Evolutionary conservation across 2,329 filamentous ascomycete genomes (phyloP), one percentile per base, ranked within the genome.

Genomic region (Alternaria gaisen): DNA sequence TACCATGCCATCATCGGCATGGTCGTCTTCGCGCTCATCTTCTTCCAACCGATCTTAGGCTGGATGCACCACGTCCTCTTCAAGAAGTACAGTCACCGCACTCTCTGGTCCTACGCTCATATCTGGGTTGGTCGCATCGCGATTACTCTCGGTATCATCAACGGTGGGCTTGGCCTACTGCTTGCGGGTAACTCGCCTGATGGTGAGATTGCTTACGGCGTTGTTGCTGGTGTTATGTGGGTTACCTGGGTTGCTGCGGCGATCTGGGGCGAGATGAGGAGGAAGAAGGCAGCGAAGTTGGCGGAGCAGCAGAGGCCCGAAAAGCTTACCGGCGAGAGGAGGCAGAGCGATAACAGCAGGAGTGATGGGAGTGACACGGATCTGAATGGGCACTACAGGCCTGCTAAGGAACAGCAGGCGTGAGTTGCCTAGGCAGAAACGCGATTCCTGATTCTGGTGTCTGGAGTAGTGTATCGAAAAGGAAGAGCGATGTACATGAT

Each of bases 1-100:
- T 75, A 82, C 44, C 86, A 88, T 63, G 78, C 83, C 1, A 80
- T 86, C 64, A 85, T 88, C 52, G 86, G 86, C n/a, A 80, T 85
- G 7, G 70, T 86, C 12, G 79, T 86, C 3, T 75, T 87, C 38
- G 74, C 75, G 1, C 64, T 79, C 6, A 71, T 91, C 3, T 78
- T 88, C 11, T 84, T 89, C 64, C 84, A 86, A 63, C 86, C 85
- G 0, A 70, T 82, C 3, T 76, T 86, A 34, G 86, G 86, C 4
- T 69, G 81, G 16, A 60, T 85, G 2, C 86, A 88, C 62, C 86
- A 88, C 66, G 60, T 74, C 4, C 67, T 83, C 41, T 87, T 82
- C 77, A 82, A 82, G 53, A 83, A 81, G 63, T 79, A 80, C 14
- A 77, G 79, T 8, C 72, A 71, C 14, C 82, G 83, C 34, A 83